Evolutionary conservation across 371 early-diverging fungal species (phyloP), one percentile per base, ranked within the genome.

Genomic region (Mucor lusitanicus): DNA sequence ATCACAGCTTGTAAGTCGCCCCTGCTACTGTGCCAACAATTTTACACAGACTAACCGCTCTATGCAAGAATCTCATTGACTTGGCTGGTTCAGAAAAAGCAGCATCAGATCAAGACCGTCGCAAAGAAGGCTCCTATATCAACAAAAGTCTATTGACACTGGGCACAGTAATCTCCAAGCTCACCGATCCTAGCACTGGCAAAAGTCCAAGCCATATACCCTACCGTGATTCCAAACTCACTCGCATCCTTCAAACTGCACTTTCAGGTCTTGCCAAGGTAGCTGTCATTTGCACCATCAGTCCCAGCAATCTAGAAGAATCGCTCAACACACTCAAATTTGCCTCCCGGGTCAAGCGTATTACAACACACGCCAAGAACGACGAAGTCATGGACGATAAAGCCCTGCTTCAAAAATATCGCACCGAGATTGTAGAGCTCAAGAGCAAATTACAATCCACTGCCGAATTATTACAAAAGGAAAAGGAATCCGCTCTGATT

Each of bases 31-130:
- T 23, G 9, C 48, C 23, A 13, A 27, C 23, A 13, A 27, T 13
- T 37, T 25, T 28, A 12, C 46, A 27, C 30, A 19, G 19, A 50
- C 25, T 27, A 9, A 46, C n/a, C 30, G 25, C 13, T 30, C 12
- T n/a, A 55, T 17, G 11, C 11, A 73, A 88, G 82, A 94, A 92
- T 72, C 80, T 99, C 57, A 94, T 97, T 69, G 99, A 99, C 81
- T 76, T 99, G 61, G 98, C 99, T n/a, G 99, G 99, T n/a, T 95
- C 95, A 12, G 99, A 99, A 83, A 92, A 96, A 71, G 92, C 92
- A 3, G 76, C 90, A 4, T 82, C 89, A 17, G 85, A 91, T 65
- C 79, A 86, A 39, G 91, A 91, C 8, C 72, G 97, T 30, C 85
- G 96, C 27, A 94, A 94, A 77, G 99, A 99, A 80, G 96, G 97